Evolutionary conservation across 73 alveolate genomes (phyloP).

Genomic region (Paraurostyla sp.): DNA sequence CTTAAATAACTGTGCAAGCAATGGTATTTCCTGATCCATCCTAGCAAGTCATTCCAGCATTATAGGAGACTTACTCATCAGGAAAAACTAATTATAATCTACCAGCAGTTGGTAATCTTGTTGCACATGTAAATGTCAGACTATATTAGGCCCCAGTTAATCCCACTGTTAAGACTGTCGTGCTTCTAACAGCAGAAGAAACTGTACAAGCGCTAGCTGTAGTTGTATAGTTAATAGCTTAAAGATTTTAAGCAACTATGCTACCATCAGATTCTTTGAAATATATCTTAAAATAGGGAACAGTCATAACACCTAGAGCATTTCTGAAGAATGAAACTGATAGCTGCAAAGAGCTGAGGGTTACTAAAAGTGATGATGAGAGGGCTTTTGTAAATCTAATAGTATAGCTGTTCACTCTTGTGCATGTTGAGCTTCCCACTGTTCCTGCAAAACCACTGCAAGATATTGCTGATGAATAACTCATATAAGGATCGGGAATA

Average conservation of each 20-base stretch:
- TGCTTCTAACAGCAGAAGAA: slow-evolving; percentile 23
- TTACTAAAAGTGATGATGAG: not conserved
- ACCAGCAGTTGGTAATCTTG: slow-evolving; percentile 56
- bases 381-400: not conserved
- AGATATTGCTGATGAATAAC: not conserved
- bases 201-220: slow-evolving; percentile 16
- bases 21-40: slow-evolving; percentile 17
- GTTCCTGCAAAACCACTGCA: slow-evolving; percentile 10
- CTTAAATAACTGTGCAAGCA: slow-evolving; percentile 45
- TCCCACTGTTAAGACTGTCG: slow-evolving; percentile 35
- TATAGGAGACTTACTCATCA: slow-evolving; percentile 28
- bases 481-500: slow-evolving; percentile 6
- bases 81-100: slow-evolving; percentile 26
- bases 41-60: slow-evolving; percentile 22
- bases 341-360: not conserved
- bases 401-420: not conserved
- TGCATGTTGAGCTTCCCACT: slow-evolving; percentile 10
- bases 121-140: slow-evolving; percentile 9
- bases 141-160: slow-evolving; percentile 36
- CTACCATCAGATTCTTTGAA: slow-evolving; percentile 47
- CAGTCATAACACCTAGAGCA: slow-evolving; percentile 23
- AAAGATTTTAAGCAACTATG: slow-evolving; percentile 10
- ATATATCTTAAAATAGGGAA: not conserved
- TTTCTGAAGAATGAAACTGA: slow-evolving; percentile 30
- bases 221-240: slow-evolving; percentile 26